Percentiles rank a stretch among this genome's conserved stretches.
phyloP scores from a whole-genome alignment of 2,329 filamentous ascomycete species.

The Epichloe brachyelytri region DNA sequence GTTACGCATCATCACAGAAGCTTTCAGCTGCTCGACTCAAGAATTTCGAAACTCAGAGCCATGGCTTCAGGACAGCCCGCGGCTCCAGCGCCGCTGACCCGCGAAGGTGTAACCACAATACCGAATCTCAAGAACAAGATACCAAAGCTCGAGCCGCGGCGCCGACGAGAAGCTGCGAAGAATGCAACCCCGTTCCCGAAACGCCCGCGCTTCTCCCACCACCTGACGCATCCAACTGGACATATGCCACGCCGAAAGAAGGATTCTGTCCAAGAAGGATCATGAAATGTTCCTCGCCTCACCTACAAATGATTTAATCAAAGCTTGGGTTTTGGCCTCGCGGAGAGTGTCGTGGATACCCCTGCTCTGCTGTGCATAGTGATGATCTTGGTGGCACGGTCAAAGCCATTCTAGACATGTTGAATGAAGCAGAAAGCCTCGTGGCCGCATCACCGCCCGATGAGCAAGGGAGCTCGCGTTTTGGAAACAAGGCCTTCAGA shows the following conservation, averaged over 20 bases:
- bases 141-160: slow-evolving; percentile 55
- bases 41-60: not conserved
- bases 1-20: not conserved
- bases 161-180: slow-evolving; percentile 38
- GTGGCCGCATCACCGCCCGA: slow-evolving; percentile 62
- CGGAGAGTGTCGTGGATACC: slow-evolving; percentile 64
- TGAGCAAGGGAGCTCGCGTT: slow-evolving; percentile 78
- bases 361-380: slow-evolving; percentile 46
- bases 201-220: slow-evolving; percentile 63
- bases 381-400: slow-evolving; percentile 49
- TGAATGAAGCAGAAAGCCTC: slow-evolving; percentile 56
- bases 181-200: slow-evolving; percentile 52
- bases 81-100: slow-evolving; percentile 1
- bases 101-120: slow-evolving; percentile 12
- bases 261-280: slow-evolving; percentile 71
- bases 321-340: slow-evolving; percentile 73
- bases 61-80: slow-evolving; percentile 15
- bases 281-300: slow-evolving; percentile 73
- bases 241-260: slow-evolving; percentile 56
- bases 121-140: slow-evolving; percentile 38
- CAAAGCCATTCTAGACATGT: slow-evolving; percentile 51
- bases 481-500: slow-evolving; percentile 88
- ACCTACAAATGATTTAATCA: slow-evolving; percentile 59
- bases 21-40: not conserved
- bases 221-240: slow-evolving; percentile 45